Base-by-base conservation (phyloP, 106 monocot genomes). In the Triglochin maritima region DNA sequence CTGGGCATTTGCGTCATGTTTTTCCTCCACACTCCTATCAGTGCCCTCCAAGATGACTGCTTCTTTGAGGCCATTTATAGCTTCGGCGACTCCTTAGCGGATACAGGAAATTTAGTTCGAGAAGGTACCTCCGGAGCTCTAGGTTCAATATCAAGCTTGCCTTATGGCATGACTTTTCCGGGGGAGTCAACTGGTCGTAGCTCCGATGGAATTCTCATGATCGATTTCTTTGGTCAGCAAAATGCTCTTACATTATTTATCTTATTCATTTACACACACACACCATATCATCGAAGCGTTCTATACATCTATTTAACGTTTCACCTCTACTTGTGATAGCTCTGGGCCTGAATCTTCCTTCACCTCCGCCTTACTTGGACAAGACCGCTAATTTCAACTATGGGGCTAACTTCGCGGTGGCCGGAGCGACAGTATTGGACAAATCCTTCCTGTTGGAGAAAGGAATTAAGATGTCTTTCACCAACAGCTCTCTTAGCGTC, bases 151-250 rank as follows among this genome's bases (percentile, higher is more conserved):
- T 9, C 6, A n/a, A 44, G 2, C 42, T 56, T 46, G 12, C 64
- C 64, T 6, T 73, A 73, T 43, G 72, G 72, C 9, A 44, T 54
- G 64, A 49, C 65, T 0, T 48, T 62, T 12, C 11, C 65, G 15
- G 49, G 42, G 5, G 16, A 53, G 46, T 9, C 72, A 16, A 64
- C 72, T 44, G 72, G 72, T 14, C 52, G 64, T 7, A 47, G 15
- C 47, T 73, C 72, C 14, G 72, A 73, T 45, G 55, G 65, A 3
- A 55, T 64, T 46, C 64, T 73, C 15, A 73, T 73, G 72, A 65
- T 73, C 64, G 72, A 73, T 49, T 73, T 50, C 49, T 17, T 73
- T 8, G 64, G 64, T 65, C 64, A 41, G 6, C 44, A 13, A 47
- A 16, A 68, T 68, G 41, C 17, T 12, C 53, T 9, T 12, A 54